phyloP scores from a whole-genome alignment of 2,329 filamentous ascomycete genomes.

The Nemania bipapillata region DNA sequence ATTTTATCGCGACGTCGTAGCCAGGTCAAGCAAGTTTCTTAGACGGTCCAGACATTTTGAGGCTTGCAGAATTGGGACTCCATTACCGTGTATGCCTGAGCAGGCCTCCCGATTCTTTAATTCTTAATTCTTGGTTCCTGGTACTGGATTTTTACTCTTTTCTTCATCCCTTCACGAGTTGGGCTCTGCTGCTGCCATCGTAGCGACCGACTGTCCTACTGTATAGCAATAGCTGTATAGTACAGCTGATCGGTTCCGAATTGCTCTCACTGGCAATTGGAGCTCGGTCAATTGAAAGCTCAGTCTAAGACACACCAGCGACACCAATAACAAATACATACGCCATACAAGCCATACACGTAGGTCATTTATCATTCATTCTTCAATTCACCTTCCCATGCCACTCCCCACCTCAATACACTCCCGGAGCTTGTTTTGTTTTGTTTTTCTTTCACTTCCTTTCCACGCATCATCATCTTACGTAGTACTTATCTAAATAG shows the following conservation, averaged over 20 bases:
- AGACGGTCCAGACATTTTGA: constrained; percentile 37
- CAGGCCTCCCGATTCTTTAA: constrained; percentile 12
- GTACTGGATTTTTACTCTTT: not conserved
- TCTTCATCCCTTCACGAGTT: not conserved
- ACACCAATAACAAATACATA: constrained; percentile 9
- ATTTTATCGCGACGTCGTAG: constrained; percentile 27
- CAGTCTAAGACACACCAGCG: not conserved
- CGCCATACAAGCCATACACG: not conserved
- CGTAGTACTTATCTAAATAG: not conserved
- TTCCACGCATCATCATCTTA: not conserved
- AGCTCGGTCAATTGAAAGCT: not conserved
- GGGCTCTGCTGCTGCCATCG: not conserved
- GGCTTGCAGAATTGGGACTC: constrained; percentile 12
- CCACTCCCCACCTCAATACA: not conserved
- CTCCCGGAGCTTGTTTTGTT: not conserved
- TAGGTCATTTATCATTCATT: constrained; percentile 21
- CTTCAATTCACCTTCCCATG: constrained; percentile 2
- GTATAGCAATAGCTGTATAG: not conserved
- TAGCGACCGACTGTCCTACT: not conserved
- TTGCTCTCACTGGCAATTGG: not conserved
- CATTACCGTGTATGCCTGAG: not conserved
- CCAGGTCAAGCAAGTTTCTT: constrained; percentile 16
- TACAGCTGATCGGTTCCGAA: not conserved
- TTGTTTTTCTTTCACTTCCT: not conserved
- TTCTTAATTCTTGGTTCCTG: not conserved